Base-by-base conservation (phyloP, 345 rosid species). In the Fremontodendron californicum region DNA sequence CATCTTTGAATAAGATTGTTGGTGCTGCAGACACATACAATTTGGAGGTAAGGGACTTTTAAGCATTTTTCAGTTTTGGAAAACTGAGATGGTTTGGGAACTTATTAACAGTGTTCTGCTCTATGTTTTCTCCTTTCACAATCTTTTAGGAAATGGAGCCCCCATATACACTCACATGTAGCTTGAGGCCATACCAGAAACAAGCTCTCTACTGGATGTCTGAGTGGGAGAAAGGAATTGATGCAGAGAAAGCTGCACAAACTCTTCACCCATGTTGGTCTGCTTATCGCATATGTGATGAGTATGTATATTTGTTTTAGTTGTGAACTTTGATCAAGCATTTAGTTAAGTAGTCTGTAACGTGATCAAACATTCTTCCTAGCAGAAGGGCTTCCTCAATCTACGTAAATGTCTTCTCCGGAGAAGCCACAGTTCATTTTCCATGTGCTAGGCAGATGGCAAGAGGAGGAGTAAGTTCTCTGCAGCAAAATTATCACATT, bases 121-220 rank as follows among this genome's bases (percentile, higher is more conserved):
- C 46, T 69, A 16, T n/a, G 23, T 23, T 25, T n/a, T 42, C 35
- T 70, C 27, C 27, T 48, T 48, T 29, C 21, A 35, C 23, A 10
- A 45, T 15, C 21, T 66, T 85, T 61, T 48, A 86, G 93, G 93
- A 89, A 78, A 88, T 88, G 91, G 96, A 88, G 76, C 86, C 96
- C 33, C 91, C 93, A 4, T 37, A 75, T 29, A 85, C 90, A 6
- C 87, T 89, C 37, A 85, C 46, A 6, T 88, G 93, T 75, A 58
- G 72, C 70, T 81, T 90, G 57, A 91, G 81, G 85, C 87, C 92
- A 1, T 91, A 86, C 80, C 93, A 91, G 79, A 91, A 89, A 78
- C 91, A 91, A 81, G 92, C 93, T 74, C 88, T 90, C 39, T 82
- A 81, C 82, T 90, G 91, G 90, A 91, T 91, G 93, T 82, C 90